Conservation (phyloP, 1,139 yeast species). For the Scheffersomyces insectosa region DNA sequence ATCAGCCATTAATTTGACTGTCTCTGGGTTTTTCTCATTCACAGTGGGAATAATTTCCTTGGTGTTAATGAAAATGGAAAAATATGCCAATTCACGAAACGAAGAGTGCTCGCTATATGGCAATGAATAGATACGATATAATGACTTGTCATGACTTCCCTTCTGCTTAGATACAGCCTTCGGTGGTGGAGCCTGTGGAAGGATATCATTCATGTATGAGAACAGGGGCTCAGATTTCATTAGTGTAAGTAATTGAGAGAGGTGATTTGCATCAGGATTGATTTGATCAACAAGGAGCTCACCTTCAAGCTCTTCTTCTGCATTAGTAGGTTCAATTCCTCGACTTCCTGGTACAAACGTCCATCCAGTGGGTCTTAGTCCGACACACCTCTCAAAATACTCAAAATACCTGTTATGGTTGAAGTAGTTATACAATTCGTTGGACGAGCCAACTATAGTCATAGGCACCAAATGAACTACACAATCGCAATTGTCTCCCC, state of each 20-base stretch:
- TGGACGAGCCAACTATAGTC: constrained; percentile 39
- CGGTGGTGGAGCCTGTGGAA: constrained; percentile 30
- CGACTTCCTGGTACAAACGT: constrained; percentile 36
- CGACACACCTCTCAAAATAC: constrained; percentile 58
- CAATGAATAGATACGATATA: constrained; percentile 55
- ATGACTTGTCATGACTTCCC: constrained; percentile 25
- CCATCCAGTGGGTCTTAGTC: constrained; percentile 89
- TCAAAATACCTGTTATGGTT: constrained; percentile 47
- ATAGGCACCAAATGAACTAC: constrained; percentile 74
- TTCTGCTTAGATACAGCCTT: constrained; percentile 14
- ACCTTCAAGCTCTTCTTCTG: constrained; percentile 7
- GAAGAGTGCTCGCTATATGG: constrained; percentile 97
- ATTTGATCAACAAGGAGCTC: constrained; percentile 6
- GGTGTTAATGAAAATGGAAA: constrained; percentile 54
- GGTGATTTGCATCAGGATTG: constrained; percentile 1
- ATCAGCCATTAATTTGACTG: constrained; percentile 38
- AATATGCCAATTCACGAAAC: constrained; percentile 70
- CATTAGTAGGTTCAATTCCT: constrained; percentile 4
- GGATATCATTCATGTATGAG: constrained; percentile 28
- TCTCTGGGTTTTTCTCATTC: constrained; percentile 44
- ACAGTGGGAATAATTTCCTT: constrained; percentile 78
- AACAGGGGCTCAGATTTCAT: constrained; percentile 24
- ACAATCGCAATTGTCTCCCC: constrained; percentile 44
- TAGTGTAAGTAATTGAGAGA: constrained; percentile 12
- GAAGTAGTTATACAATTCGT: constrained; percentile 50